Evolutionary conservation across 768 basidiomycete genomes (phyloP), one percentile per base, ranked within the genome.

Genomic region (Ramaria sp.): DNA sequence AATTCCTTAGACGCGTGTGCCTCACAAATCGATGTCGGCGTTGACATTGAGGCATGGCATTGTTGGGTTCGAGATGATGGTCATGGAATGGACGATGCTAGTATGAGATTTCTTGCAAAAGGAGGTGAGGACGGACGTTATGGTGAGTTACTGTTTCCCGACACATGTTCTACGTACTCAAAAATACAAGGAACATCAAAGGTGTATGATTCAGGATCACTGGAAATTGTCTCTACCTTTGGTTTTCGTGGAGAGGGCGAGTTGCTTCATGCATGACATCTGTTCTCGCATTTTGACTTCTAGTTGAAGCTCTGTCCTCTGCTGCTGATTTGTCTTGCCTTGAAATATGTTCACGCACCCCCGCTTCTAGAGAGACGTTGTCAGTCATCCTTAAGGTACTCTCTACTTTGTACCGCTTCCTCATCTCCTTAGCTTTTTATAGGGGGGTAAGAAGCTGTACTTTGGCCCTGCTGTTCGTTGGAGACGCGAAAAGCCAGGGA

Each of bases 241-340:
- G 93, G 94, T 0, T 95, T 91, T 69, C 80, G 94, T 60, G 93
- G 94, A 36, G 94, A 97, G 85, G 92, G 93, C 88, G 41, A 54
- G 24, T 48, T 44, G 32, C 32, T 2, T 25, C 43, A 22, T 47
- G 20, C 34, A 34, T 34, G 22, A n/a, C 48, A 32, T 10, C 47
- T 34, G 25, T 6, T 9, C 42, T 22, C 43, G 16, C 48, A 42
- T n/a, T 34, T 13, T 38, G 18, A 48, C 52, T 36, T 22, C 52
- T 15, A 1, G 7, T 12, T 45, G 6, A 58, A 94, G 94, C 93
- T 3, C 67, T 96, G 50, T 85, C 89, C 16, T 94, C 92, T 45
- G 79, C 84, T 54, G 85, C 84, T 32, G 82, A 90, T 61, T 62
- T 98, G 2, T 81, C 78, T 6, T 83, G 83, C 58, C 63, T 96